Percentiles rank a stretch among this genome's conserved stretches.
Evolutionary conservation across 257 asterid species (phyloP).

Genomic region (Nemophila menziesii): DNA sequence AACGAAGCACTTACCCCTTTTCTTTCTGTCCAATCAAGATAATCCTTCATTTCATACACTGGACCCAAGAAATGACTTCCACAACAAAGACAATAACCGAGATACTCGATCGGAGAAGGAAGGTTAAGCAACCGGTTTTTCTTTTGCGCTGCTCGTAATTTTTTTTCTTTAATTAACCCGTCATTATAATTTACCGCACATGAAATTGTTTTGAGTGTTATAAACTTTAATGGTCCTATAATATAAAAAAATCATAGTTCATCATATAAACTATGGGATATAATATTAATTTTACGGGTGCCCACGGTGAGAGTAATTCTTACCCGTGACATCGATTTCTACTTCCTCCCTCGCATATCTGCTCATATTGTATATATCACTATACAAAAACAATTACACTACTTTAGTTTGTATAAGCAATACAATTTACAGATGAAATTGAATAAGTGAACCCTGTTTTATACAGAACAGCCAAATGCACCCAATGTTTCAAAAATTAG

Average conservation of each 20-base stretch:
- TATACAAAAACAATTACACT: constrained; percentile 36
- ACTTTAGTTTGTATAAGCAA: no score
- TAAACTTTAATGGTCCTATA: constrained; percentile 92
- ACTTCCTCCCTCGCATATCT: constrained; percentile 99
- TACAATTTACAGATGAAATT: no score
- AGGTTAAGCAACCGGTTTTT: constrained; percentile 63
- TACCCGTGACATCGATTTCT: constrained; percentile 98
- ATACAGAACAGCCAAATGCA: no score
- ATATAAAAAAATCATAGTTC: constrained; percentile 5
- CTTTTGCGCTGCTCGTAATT: constrained; percentile 71
- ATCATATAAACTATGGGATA: no score
- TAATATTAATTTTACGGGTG: no score
- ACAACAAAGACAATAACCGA: constrained; percentile 85
- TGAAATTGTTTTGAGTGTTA: constrained; percentile 85
- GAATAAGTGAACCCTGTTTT: no score
- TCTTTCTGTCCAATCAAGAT: constrained; percentile 85
- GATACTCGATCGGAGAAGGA: constrained; percentile 75
- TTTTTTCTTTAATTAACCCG: constrained; percentile 77
- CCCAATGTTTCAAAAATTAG: no score
- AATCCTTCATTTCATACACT: constrained; percentile 88
- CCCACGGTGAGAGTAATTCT: constrained; percentile 11
- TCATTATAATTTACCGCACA: constrained; percentile 83
- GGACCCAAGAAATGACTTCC: constrained; percentile 99
- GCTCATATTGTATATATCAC: constrained; percentile 98
- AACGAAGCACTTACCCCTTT: constrained; percentile 87